These are phyloP conservation scores for Guadua angustifolia DNA, from an alignment of 176 grass and related monocot genomes.

Conservation along the genomic window DNA sequence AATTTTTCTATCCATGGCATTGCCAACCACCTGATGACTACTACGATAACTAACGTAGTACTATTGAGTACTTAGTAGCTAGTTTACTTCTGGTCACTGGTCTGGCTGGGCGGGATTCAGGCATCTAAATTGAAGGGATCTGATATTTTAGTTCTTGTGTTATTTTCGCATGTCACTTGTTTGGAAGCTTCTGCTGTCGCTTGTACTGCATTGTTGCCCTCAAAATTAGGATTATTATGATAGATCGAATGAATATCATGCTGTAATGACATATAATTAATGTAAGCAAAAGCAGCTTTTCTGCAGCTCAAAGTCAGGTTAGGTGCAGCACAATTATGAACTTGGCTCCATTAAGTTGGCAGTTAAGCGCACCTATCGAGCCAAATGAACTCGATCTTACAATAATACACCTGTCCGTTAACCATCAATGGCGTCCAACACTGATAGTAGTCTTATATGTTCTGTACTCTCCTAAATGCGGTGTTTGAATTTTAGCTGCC, in stretches of 20 bases:
- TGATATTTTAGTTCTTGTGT: conserved; percentile 8
- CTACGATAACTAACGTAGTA: neutral
- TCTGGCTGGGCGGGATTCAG: neutral
- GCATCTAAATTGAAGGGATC: neutral
- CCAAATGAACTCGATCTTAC: conserved; percentile 18
- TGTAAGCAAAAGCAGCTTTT: conserved; percentile 25
- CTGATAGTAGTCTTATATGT: too few relatives aligned
- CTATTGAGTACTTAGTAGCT: neutral
- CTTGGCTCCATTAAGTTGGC: conserved; percentile 28
- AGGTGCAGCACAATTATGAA: conserved; percentile 46
- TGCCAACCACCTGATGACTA: conserved; percentile 44
- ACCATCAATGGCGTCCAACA: conserved; percentile 2
- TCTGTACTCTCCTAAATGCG: too few relatives aligned
- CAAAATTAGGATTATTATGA: neutral
- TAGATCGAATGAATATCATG: neutral
- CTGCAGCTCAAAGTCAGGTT: conserved; percentile 29
- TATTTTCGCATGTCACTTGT: neutral
- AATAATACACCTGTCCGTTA: neutral
- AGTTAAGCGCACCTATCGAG: conserved; percentile 49
- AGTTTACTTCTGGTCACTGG: neutral
- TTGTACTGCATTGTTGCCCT: neutral
- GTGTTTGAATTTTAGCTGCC: too few relatives aligned
- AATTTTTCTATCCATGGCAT: conserved; percentile 35
- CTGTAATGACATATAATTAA: neutral
- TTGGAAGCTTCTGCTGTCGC: conserved; percentile 18